Base-by-base conservation (phyloP, 768 basidiomycete genomes). In the Pulveroboletus sp. region DNA sequence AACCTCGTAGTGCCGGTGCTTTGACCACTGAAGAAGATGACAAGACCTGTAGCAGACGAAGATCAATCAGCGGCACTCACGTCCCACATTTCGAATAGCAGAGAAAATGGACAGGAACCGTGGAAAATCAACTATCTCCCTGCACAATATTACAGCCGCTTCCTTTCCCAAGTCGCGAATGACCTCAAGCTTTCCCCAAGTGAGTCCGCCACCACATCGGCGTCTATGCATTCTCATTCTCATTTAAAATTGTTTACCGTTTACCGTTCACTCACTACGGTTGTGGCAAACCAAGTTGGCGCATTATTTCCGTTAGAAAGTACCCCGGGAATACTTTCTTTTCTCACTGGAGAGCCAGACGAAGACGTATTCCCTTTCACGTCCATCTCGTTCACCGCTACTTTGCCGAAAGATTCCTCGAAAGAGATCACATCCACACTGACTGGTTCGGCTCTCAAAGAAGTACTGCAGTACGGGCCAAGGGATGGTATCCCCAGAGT, bases 321-420 rank as follows among this genome's bases (percentile, higher is more conserved):
- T 32, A 75, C 71, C 0, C 89, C 90, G 0, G 86, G 87, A 1
- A 62, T 87, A 39, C 80, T 90, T 50, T 85, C 84, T 3, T 65
- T 90, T 25, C 78, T 91, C 24, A 89, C 89, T 0, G 93, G 92
- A 24, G 89, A 92, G 66, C 92, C 90, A 12, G 91, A 93, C 63
- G 76, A 85, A 10, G 70, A 75, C 3, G 84, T 87, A 2, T 94
- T 93, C 71, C 93, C 92, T 2, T 87, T 95, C 71, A 84, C 81
- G 1, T 81, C 82, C 3, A 70, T 94, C 55, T 81, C 76, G 44
- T 79, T 87, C 61, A 79, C 71, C 2, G 75, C 79, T 4, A 71
- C 71, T 31, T 77, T 77, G 6, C 77, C 75, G 2, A 62, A 57
- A 20, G n/a, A n/a, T n/a, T n/a, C n/a, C 3, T 46, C 52, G n/a